Base-by-base conservation (phyloP, 1,284 basidiomycete species). In the Cystobasidiaceae sp. region DNA sequence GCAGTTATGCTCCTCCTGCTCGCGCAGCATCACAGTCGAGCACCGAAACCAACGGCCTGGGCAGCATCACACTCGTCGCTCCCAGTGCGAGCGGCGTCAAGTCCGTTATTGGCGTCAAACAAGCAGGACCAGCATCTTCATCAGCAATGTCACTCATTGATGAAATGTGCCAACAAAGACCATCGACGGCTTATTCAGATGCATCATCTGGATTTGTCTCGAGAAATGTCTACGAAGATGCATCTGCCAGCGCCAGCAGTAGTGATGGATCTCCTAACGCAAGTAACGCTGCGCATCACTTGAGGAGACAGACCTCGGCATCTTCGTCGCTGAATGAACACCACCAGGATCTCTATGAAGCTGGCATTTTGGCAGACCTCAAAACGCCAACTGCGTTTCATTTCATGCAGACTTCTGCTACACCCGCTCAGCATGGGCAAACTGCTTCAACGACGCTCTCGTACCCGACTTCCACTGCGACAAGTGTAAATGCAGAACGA, bases 381-480 rank as follows among this genome's bases (percentile, higher is more conserved):
- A 64, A 64, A 44, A 64, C 61, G 25, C 61, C 61, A 1, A 64
- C 61, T 28, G 61, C 61, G 32, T 37, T 55, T 23, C 61, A 64
- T 25, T 64, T 64, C 52, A 25, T 32, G 44, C 39, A 43, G 25
- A 9, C 46, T 6, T 32, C 8, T 23, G 21, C 44, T n/a, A n/a
- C n/a, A n/a, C n/a, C n/a, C n/a, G n/a, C n/a, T n/a, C n/a, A n/a
- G n/a, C n/a, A n/a, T n/a, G n/a, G n/a, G n/a, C n/a, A n/a, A n/a
- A n/a, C n/a, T n/a, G n/a, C n/a, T n/a, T n/a, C n/a, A n/a, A n/a
- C n/a, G n/a, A n/a, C n/a, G n/a, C n/a, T n/a, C n/a, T n/a, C n/a
- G n/a, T n/a, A n/a, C n/a, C n/a, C n/a, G n/a, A n/a, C n/a, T n/a
- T n/a, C n/a, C n/a, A n/a, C n/a, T n/a, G n/a, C n/a, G n/a, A n/a